Evolutionary conservation across 352 stramenopile species (phyloP).

Genomic region (Phytophthora uliginosa): DNA sequence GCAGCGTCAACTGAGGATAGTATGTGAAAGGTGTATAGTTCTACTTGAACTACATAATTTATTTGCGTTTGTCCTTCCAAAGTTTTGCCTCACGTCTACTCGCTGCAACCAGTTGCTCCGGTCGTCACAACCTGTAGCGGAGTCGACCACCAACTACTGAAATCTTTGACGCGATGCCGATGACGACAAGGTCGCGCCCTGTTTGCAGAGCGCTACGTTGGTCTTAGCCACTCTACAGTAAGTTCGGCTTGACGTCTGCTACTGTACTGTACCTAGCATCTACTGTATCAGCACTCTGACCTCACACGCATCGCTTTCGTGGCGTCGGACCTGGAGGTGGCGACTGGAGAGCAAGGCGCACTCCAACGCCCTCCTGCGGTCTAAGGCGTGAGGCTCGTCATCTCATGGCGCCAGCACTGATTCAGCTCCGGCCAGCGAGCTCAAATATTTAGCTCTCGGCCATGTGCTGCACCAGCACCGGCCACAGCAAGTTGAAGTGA

Average conservation of each 20-base stretch:
- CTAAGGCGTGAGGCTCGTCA: conserved; percentile 17
- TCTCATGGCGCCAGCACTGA: conserved; percentile 12
- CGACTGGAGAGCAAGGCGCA: conserved; percentile 13
- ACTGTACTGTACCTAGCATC: background rate
- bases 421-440: conserved; percentile 1
- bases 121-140: background rate
- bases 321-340: conserved; percentile 21
- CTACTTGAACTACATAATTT: conserved; percentile 40
- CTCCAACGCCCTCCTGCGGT: background rate
- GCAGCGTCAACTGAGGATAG: conserved; percentile 22
- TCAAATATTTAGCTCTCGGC: conserved; percentile 19
- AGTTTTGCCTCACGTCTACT: conserved; percentile 5
- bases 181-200: conserved; percentile 1
- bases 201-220: conserved; percentile 15
- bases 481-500: conserved; percentile 7
- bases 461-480: conserved; percentile 13
- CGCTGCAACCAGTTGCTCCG: conserved; percentile 2
- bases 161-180: conserved; percentile 15
- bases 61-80: conserved; percentile 36
- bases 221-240: background rate
- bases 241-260: background rate
- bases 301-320: conserved; percentile 2
- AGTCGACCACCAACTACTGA: conserved; percentile 15
- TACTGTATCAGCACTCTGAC: background rate
- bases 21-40: conserved; percentile 27